These are phyloP conservation scores for Chara braunii DNA, from an alignment of 139 green algal genomes.

Conservation along the genomic window DNA sequence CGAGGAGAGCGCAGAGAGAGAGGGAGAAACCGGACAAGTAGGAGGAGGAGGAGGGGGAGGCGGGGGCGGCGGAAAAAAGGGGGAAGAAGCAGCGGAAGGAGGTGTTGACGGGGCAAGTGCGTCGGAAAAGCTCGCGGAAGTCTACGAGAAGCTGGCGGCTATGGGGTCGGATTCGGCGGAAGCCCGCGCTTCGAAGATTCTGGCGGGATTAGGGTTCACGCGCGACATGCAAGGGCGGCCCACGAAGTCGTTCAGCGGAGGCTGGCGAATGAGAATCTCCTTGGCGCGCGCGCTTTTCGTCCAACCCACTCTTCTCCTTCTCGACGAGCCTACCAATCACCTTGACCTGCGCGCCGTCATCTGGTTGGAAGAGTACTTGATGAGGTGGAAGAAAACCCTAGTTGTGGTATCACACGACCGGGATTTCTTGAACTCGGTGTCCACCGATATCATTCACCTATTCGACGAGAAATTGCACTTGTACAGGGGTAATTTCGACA, in stretches of 20 bases:
- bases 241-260: slow-evolving; percentile 77
- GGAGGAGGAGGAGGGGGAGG: slow-evolving; percentile 4
- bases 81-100: slow-evolving; percentile 61
- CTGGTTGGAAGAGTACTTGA: slow-evolving; percentile 86
- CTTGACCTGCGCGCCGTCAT: slow-evolving; percentile 89
- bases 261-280: slow-evolving; percentile 96
- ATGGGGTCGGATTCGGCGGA: slow-evolving; percentile 79
- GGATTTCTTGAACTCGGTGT: slow-evolving; percentile 97
- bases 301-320: slow-evolving; percentile 91
- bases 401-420: slow-evolving; percentile 96
- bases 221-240: slow-evolving; percentile 73
- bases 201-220: slow-evolving; percentile 91
- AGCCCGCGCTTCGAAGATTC: slow-evolving; percentile 87
- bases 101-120: slow-evolving; percentile 25
- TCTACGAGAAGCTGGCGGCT: slow-evolving; percentile 84
- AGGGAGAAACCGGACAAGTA: slow-evolving; percentile 22
- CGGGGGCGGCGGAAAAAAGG: slow-evolving; percentile 2
- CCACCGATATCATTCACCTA: slow-evolving; percentile 99
- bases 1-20: slow-evolving; percentile 8
- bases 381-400: slow-evolving; percentile 98
- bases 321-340: slow-evolving; percentile 99
- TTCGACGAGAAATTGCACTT: slow-evolving; percentile 89
- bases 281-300: slow-evolving; percentile 98
- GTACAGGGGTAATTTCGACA: slow-evolving; percentile 83
- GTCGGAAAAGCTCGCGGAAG: slow-evolving; percentile 63